Conservation (phyloP, 2,329 filamentous ascomycete species). For the Phyllosticta capitalensis region DNA sequence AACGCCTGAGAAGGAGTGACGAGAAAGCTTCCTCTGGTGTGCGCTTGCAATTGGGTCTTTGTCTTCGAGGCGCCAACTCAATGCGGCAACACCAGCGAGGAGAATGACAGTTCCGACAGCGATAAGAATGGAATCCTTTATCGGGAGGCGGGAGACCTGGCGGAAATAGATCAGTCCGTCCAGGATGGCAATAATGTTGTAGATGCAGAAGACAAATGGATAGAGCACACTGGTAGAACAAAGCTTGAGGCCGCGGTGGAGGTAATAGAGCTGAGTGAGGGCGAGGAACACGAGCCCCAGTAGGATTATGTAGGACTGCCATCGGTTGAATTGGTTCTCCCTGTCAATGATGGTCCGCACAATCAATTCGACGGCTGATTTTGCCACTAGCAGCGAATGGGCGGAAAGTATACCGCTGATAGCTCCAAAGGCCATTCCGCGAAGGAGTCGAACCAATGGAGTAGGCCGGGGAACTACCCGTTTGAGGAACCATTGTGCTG, state of each 20-base stretch:
- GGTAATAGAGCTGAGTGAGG: slow-evolving; percentile 85
- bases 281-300: slow-evolving; percentile 72
- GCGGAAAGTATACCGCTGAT: slow-evolving; percentile 87
- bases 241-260: slow-evolving; percentile 86
- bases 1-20: slow-evolving; percentile 31
- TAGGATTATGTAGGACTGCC: slow-evolving; percentile 90
- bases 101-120: slow-evolving; percentile 79
- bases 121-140: slow-evolving; percentile 70
- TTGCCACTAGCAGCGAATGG: slow-evolving; percentile 85
- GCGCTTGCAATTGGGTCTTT: slow-evolving; percentile 39
- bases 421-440: slow-evolving; percentile 79
- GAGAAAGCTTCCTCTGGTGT: slow-evolving; percentile 2
- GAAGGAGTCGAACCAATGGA: slow-evolving; percentile 60
- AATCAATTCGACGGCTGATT: slow-evolving; percentile 90
- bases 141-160: slow-evolving; percentile 70
- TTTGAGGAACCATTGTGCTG: slow-evolving; percentile 32
- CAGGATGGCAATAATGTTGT: slow-evolving; percentile 97
- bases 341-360: slow-evolving; percentile 78
- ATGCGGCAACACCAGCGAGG: slow-evolving; percentile 74
- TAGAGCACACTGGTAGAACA: slow-evolving; percentile 94
- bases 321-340: slow-evolving; percentile 87
- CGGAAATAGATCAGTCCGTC: slow-evolving; percentile 96
- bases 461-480: slow-evolving; percentile 36
- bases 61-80: slow-evolving; percentile 90
- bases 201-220: slow-evolving; percentile 94